Evolutionary conservation across 306 rosid genomes (phyloP).

Genomic region (Arachis stenosperma): DNA sequence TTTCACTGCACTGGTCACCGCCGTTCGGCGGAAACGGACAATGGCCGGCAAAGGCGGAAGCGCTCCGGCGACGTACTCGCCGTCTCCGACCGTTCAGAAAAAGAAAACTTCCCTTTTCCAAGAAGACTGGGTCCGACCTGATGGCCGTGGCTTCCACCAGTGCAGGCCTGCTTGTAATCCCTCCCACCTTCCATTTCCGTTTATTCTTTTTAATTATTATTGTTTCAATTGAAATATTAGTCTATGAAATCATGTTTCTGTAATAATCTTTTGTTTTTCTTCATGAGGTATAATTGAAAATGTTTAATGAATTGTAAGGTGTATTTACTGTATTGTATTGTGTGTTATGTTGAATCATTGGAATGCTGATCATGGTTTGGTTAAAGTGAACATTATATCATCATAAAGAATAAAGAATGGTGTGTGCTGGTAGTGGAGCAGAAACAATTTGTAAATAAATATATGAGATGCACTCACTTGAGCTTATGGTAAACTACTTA

Average conservation of each 20-base stretch:
- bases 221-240: constrained; percentile 2
- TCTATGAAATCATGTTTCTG: not conserved
- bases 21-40: constrained; percentile 10
- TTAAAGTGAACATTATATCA: not conserved
- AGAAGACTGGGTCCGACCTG: constrained; percentile 81
- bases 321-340: not conserved
- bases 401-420: not conserved
- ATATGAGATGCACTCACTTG: too few relatives aligned
- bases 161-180: constrained; percentile 89
- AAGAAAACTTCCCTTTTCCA: constrained; percentile 47
- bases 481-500: not conserved
- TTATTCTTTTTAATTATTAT: not conserved
- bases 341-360: not conserved
- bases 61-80: constrained; percentile 72
- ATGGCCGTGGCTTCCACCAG: constrained; percentile 82
- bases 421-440: not conserved
- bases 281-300: not conserved
- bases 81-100: constrained; percentile 58
- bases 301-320: not conserved
- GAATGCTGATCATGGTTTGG: not conserved
- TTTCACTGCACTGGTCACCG: not conserved
- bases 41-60: constrained; percentile 74
- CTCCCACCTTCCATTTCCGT: not conserved
- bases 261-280: not conserved
- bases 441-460: too few relatives aligned